Percentiles rank a stretch among this genome's conserved stretches.
Conservation (phyloP, 2,329 filamentous ascomycete species). For the Blastomyces parvus region DNA sequence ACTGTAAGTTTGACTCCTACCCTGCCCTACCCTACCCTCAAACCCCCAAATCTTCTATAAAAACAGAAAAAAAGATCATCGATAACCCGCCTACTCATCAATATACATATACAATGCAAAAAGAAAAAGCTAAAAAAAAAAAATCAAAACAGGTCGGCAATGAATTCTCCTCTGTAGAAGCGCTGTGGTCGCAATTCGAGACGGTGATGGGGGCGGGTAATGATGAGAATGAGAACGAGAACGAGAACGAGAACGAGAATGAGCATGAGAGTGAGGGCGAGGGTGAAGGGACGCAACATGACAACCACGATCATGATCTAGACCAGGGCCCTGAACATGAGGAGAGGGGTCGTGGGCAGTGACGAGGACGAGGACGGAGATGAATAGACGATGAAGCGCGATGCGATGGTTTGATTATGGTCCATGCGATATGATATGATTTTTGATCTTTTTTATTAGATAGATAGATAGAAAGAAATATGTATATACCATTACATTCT, state of each 20-base stretch:
- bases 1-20: constrained; percentile 56
- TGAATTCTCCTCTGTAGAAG: constrained; percentile 94
- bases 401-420: no score
- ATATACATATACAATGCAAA: no score
- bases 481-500: not conserved
- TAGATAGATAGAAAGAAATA: not conserved
- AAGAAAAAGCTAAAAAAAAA: not conserved
- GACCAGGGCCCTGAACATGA: no score
- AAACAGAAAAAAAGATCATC: not conserved
- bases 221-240: constrained; percentile 6
- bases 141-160: constrained; percentile 61
- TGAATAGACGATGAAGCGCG: not conserved
- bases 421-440: not conserved
- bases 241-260: constrained; percentile 20
- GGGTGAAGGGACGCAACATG: constrained; percentile 6
- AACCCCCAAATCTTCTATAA: no score
- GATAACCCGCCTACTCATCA: not conserved
- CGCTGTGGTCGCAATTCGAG: constrained; percentile 94
- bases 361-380: constrained; percentile 6
- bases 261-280: constrained; percentile 9
- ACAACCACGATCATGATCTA: not conserved
- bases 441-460: not conserved
- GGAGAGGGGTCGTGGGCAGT: not conserved
- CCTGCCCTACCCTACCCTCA: no score
- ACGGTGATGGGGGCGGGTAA: constrained; percentile 71